These are phyloP conservation scores for Teunomyces tritomae DNA, from an alignment of 805 yeast genomes.

Conservation along the genomic window DNA sequence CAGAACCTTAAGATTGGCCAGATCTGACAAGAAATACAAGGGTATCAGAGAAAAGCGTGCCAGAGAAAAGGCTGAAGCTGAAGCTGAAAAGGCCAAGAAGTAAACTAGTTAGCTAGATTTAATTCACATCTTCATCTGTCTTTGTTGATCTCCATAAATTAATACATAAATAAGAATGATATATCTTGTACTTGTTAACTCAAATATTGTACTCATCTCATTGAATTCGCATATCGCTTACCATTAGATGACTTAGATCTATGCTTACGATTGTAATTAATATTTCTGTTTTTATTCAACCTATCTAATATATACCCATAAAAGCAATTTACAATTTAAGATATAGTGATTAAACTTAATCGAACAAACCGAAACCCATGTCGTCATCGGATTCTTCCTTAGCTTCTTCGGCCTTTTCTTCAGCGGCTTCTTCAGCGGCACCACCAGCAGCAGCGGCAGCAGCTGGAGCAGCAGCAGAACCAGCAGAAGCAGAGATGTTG, in stretches of 20 bases:
- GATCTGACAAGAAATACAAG: constrained; percentile 87
- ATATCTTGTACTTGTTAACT: neutral
- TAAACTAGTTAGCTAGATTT: constrained; percentile 1
- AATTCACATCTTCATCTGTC: constrained; percentile 3
- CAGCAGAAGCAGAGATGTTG: constrained; percentile 47
- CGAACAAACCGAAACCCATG: constrained; percentile 47
- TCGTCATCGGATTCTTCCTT: constrained; percentile 38
- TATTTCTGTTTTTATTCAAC: constrained; percentile 5
- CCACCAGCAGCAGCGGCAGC: constrained; percentile 35
- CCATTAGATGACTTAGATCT: neutral
- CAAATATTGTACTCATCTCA: neutral
- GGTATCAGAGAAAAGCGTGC: constrained; percentile 99
- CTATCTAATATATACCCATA: constrained; percentile 2
- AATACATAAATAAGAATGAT: constrained; percentile 1
- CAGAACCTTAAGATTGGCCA: constrained; percentile 94
- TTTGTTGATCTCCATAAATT: constrained; percentile 3
- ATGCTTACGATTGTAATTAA: neutral
- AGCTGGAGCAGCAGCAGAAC: constrained; percentile 38
- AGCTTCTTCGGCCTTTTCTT: constrained; percentile 28
- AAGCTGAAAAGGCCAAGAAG: constrained; percentile 96
- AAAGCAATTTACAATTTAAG: constrained; percentile 3
- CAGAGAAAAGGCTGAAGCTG: constrained; percentile 96
- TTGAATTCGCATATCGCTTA: neutral
- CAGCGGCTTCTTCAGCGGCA: constrained; percentile 33
- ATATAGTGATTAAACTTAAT: constrained; percentile 21